These are phyloP conservation scores for Circinella umbellata DNA, from an alignment of 371 early-diverging fungal species.

Conservation along the genomic window DNA sequence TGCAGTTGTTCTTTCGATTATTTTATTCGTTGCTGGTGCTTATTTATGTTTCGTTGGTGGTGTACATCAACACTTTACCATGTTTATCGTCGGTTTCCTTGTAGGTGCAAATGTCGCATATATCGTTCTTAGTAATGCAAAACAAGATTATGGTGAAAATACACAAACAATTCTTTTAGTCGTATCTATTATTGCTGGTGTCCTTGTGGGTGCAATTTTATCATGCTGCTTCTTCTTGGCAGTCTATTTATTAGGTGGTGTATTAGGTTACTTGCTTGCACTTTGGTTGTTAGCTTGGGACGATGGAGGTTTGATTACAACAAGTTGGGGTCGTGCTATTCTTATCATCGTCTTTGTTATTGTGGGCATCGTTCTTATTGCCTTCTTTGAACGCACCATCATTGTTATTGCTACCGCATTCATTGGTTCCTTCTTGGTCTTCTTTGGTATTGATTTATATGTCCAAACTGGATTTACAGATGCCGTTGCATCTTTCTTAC, in stretches of 20 bases:
- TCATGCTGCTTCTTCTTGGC: constrained; percentile 66
- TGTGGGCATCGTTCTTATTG: constrained; percentile 53
- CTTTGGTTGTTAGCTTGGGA: constrained; percentile 64
- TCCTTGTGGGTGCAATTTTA: constrained; percentile 55
- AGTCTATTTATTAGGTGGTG: constrained; percentile 60
- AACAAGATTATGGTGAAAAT: constrained; percentile 49
- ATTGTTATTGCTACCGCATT: constrained; percentile 60
- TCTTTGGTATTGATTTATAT: constrained; percentile 64
- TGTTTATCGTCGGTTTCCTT: constrained; percentile 67
- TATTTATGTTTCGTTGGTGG: constrained; percentile 53
- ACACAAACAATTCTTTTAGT: constrained; percentile 57
- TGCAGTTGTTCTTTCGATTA: constrained; percentile 55
- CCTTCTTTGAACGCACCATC: constrained; percentile 56
- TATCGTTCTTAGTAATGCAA: constrained; percentile 56
- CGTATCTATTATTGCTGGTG: constrained; percentile 55
- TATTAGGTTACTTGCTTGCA: constrained; percentile 61
- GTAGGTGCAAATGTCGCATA: constrained; percentile 57
- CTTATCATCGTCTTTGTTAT: constrained; percentile 54
- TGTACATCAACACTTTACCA: constrained; percentile 61
- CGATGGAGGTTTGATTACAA: constrained; percentile 51
- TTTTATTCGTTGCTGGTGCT: constrained; percentile 54
- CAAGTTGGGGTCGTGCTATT: constrained; percentile 59
- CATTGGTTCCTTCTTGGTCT: constrained; percentile 61
- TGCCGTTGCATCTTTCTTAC: constrained; percentile 35
- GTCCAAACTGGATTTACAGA: constrained; percentile 55